Conservation (phyloP, 176 grass and related monocot species). For the Hsuehochloa calcarea region DNA sequence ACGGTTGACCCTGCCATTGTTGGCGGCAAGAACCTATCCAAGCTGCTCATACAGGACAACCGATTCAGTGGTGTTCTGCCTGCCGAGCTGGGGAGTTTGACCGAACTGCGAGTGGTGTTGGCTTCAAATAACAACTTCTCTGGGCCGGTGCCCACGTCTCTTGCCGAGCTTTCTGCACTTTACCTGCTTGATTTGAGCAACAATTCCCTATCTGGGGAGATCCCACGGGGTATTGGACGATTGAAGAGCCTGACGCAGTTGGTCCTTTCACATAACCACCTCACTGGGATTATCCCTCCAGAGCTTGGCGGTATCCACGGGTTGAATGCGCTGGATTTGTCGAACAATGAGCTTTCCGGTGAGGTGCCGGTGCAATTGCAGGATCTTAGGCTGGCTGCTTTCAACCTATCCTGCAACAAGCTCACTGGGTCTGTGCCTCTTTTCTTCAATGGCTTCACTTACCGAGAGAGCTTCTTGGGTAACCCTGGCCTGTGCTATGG, state of each 20-base stretch:
- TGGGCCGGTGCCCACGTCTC: slow-evolving; percentile 44
- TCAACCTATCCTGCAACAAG: slow-evolving; percentile 77
- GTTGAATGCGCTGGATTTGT: slow-evolving; percentile 69
- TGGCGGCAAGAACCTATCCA: slow-evolving; percentile 54
- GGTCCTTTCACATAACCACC: slow-evolving; percentile 58
- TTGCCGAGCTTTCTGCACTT: slow-evolving; percentile 31
- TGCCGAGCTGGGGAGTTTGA: slow-evolving; percentile 50
- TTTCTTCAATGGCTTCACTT: not conserved
- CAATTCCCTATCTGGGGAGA: slow-evolving; percentile 70
- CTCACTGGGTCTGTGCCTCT: slow-evolving; percentile 58
- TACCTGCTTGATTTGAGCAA: slow-evolving; percentile 52
- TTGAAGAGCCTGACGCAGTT: slow-evolving; percentile 43
- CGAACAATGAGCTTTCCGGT: slow-evolving; percentile 62
- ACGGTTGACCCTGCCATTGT: slow-evolving; percentile 54
- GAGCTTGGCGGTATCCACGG: slow-evolving; percentile 47
- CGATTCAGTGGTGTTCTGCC: slow-evolving; percentile 67
- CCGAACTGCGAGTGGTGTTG: slow-evolving; percentile 36
- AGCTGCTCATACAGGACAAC: slow-evolving; percentile 57
- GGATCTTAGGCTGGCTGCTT: slow-evolving; percentile 38
- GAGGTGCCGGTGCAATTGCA: slow-evolving; percentile 49
- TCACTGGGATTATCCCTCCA: slow-evolving; percentile 58
- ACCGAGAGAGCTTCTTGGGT: slow-evolving; percentile 66
- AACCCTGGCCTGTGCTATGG: slow-evolving; percentile 67
- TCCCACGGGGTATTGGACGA: slow-evolving; percentile 38
- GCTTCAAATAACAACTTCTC: slow-evolving; percentile 62